Evolutionary conservation across 2,329 filamentous ascomycete genomes (phyloP).

Genomic region (Ophiostoma montium): DNA sequence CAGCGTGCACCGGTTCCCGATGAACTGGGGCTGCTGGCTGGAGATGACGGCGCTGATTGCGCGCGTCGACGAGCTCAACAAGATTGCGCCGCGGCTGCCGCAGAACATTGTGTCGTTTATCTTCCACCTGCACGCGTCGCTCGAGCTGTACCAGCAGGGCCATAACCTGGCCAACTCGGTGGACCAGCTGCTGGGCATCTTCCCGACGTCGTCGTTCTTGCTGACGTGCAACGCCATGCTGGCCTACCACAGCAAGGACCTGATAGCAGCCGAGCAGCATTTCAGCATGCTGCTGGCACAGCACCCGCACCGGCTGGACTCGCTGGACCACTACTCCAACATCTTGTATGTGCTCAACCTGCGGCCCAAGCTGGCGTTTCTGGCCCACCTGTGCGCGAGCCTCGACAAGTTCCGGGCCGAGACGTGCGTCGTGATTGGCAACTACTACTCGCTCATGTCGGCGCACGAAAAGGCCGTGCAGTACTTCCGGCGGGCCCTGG

Average conservation of each 20-base stretch:
- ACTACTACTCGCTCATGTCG: slow-evolving; percentile 90
- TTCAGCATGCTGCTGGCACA: slow-evolving; percentile 70
- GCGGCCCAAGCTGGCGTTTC: slow-evolving; percentile 77
- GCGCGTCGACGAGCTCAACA: slow-evolving; percentile 69
- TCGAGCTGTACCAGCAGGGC: slow-evolving; percentile 82
- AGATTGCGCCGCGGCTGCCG: slow-evolving; percentile 58
- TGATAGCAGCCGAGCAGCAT: slow-evolving; percentile 52
- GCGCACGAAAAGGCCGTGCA: slow-evolving; percentile 97
- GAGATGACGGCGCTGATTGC: slow-evolving; percentile 74
- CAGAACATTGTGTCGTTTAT: slow-evolving; percentile 88
- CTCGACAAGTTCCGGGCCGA: slow-evolving; percentile 95
- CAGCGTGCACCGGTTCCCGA: slow-evolving; percentile 79
- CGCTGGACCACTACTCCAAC: slow-evolving; percentile 91
- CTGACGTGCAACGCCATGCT: slow-evolving; percentile 80
- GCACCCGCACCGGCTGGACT: slow-evolving; percentile 63
- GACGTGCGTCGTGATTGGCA: slow-evolving; percentile 91
- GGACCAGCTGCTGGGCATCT: slow-evolving; percentile 66
- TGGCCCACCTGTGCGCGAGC: slow-evolving; percentile 79
- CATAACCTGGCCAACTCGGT: slow-evolving; percentile 60
- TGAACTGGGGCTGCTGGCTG: slow-evolving; percentile 96
- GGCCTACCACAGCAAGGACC: slow-evolving; percentile 78
- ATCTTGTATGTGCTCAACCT: slow-evolving; percentile 88
- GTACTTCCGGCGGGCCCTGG: slow-evolving; percentile 88
- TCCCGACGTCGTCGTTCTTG: slow-evolving; percentile 78
- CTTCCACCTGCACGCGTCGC: slow-evolving; percentile 80